phyloP scores from a whole-genome alignment of 2,329 filamentous ascomycete species.

The Pseudocercospora eumusae region DNA sequence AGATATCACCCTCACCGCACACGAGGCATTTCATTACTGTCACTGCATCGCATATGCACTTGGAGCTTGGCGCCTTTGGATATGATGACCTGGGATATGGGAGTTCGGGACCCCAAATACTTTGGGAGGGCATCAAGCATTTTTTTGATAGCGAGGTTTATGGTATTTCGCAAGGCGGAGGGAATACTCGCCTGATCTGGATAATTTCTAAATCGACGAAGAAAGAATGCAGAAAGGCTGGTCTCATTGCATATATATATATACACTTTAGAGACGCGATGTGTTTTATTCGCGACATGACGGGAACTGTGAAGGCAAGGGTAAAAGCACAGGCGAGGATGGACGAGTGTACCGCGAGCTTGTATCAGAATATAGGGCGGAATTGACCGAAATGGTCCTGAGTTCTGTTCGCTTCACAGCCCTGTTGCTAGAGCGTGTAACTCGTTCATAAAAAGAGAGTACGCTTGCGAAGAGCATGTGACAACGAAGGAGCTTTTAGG shows the following conservation, averaged over 20 bases:
- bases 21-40: neutral
- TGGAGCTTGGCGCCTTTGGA: constrained; percentile 10
- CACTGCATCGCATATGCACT: constrained; percentile 9
- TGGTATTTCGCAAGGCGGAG: constrained; percentile 10
- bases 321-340: neutral
- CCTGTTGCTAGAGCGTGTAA: no score
- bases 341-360: neutral
- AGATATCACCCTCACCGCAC: neutral
- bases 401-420: no score
- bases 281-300: neutral
- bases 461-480: neutral
- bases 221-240: constrained; percentile 3
- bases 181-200: neutral
- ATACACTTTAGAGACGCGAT: neutral
- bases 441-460: no score
- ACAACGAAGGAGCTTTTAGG: neutral
- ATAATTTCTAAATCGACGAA: constrained; percentile 11
- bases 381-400: no score
- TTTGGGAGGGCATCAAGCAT: constrained; percentile 6
- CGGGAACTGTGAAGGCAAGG: neutral
- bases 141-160: constrained; percentile 10
- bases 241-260: constrained; percentile 6
- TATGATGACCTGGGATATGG: constrained; percentile 2
- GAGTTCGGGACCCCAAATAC: neutral
- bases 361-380: neutral